Conservation (phyloP, 208 protist genomes). For the Wallacemonas sp. region DNA sequence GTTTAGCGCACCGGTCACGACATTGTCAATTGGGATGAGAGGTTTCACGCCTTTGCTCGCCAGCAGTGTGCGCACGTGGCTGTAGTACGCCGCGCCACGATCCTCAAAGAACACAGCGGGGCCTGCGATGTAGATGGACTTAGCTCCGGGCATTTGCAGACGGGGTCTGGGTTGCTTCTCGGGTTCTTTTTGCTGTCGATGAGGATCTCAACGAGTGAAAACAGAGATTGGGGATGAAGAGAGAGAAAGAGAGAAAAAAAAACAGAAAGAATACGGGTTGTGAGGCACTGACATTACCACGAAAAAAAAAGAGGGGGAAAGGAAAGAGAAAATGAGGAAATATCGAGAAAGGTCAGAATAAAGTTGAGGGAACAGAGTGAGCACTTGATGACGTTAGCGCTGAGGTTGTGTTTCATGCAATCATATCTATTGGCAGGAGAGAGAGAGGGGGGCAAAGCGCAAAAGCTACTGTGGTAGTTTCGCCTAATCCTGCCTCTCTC, state of each 20-base stretch:
- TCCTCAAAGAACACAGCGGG: constrained; percentile 76
- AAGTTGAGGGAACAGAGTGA: too few species aligned
- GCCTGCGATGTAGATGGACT: constrained; percentile 81
- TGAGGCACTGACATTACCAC: not conserved
- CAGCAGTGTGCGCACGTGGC: constrained; percentile 46
- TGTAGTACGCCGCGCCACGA: constrained; percentile 57
- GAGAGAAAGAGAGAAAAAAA: not conserved
- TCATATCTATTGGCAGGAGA: too few species aligned
- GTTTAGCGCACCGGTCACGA: constrained; percentile 34
- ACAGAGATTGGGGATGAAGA: not conserved
- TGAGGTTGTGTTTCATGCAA: too few species aligned
- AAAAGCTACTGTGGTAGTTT: too few species aligned
- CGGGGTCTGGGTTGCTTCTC: too few species aligned
- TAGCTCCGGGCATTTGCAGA: constrained; percentile 7
- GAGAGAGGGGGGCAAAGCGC: too few species aligned
- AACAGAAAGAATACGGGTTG: not conserved
- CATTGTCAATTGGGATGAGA: constrained; percentile 67
- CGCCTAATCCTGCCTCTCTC: too few species aligned
- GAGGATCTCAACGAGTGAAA: too few species aligned
- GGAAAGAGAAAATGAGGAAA: too few species aligned
- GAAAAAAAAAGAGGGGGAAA: not conserved
- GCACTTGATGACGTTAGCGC: too few species aligned
- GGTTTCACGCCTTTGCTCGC: constrained; percentile 35
- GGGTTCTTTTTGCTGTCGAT: constrained; percentile 7
- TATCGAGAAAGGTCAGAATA: too few species aligned